Percentiles rank a stretch among this genome's conserved stretches.
phyloP scores from a whole-genome alignment of 352 stramenopile species.

The Sclerospora graminicola region DNA sequence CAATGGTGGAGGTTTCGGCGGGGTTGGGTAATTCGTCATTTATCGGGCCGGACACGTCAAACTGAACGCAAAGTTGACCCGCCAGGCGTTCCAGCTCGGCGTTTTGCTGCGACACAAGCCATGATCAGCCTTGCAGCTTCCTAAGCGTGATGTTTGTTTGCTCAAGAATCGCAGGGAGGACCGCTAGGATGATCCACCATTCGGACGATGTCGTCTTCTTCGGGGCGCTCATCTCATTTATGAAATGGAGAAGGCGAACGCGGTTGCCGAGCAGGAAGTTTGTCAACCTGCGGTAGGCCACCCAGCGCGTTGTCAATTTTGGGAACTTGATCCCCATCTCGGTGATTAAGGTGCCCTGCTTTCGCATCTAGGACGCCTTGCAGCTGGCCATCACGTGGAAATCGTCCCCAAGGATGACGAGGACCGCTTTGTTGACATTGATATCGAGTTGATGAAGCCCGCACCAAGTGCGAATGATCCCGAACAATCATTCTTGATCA shows the following conservation, averaged over 20 bases:
- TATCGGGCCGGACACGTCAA: neutral
- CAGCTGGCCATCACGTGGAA: neutral
- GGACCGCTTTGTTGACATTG: neutral
- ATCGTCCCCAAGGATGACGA: neutral
- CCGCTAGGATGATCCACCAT: neutral
- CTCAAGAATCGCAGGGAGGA: neutral
- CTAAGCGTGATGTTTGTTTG: neutral
- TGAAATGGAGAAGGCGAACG: too few species aligned
- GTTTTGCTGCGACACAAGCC: neutral
- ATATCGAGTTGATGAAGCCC: too few species aligned
- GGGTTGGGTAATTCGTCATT: too few species aligned
- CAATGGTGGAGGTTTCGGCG: too few species aligned
- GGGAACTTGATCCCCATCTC: neutral
- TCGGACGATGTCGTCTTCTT: too few species aligned
- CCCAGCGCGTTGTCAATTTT: too few species aligned
- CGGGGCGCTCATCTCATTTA: too few species aligned
- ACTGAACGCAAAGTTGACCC: neutral
- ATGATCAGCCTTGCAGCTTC: neutral
- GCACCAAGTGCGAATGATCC: too few species aligned
- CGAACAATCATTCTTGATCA: neutral
- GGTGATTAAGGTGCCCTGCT: neutral
- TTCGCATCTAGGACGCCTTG: neutral
- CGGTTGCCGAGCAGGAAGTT: too few species aligned
- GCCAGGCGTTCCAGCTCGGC: neutral
- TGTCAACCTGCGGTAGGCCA: too few species aligned